A percentile compares a stretch with the other conserved stretches of the same genome.
Evolutionary conservation across 495 filamentous ascomycete species (phyloP).

Genomic region (Penicillium flavigenum): DNA sequence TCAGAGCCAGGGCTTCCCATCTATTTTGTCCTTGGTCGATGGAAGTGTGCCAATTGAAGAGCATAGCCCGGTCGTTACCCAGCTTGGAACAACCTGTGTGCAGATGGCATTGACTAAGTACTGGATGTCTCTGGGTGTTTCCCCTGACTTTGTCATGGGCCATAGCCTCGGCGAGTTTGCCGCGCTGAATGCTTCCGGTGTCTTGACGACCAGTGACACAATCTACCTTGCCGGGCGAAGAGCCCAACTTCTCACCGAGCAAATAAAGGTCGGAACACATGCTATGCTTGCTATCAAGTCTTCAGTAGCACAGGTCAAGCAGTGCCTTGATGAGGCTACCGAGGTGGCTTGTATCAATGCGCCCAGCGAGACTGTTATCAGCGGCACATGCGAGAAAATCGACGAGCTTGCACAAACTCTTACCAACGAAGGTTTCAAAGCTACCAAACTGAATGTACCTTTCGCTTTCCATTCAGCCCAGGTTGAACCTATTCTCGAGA

Average conservation of each 20-base stretch:
- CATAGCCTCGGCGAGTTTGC: slow-evolving; percentile 91
- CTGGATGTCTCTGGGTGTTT: slow-evolving; percentile 78
- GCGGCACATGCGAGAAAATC: slow-evolving; percentile 49
- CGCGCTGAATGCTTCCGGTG: slow-evolving; percentile 76
- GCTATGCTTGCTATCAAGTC: slow-evolving; percentile 53
- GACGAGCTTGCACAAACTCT: slow-evolving; percentile 59
- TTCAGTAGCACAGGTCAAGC: slow-evolving; percentile 35
- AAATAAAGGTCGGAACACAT: slow-evolving; percentile 71
- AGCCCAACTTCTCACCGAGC: slow-evolving; percentile 69
- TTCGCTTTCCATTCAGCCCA: slow-evolving; percentile 83
- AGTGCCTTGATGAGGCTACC: slow-evolving; percentile 27
- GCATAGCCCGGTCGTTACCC: slow-evolving; percentile 71
- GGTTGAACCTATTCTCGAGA: slow-evolving; percentile 71
- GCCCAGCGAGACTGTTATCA: slow-evolving; percentile 51
- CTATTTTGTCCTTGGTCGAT: slow-evolving; percentile 64
- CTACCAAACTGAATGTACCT: slow-evolving; percentile 66
- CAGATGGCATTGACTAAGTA: slow-evolving; percentile 83
- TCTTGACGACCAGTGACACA: slow-evolving; percentile 74
- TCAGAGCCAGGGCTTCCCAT: slow-evolving; percentile 64
- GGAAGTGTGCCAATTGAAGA: slow-evolving; percentile 47
- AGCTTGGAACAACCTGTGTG: slow-evolving; percentile 73
- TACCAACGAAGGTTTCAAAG: slow-evolving; percentile 57
- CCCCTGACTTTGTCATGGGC: slow-evolving; percentile 73
- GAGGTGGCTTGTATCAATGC: slow-evolving; percentile 57
- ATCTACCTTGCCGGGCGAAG: slow-evolving; percentile 78